Evolutionary conservation across 2,329 filamentous ascomycete species (phyloP), one percentile per base, ranked within the genome.

Genomic region (Dothidotthia symphoricarpi): DNA sequence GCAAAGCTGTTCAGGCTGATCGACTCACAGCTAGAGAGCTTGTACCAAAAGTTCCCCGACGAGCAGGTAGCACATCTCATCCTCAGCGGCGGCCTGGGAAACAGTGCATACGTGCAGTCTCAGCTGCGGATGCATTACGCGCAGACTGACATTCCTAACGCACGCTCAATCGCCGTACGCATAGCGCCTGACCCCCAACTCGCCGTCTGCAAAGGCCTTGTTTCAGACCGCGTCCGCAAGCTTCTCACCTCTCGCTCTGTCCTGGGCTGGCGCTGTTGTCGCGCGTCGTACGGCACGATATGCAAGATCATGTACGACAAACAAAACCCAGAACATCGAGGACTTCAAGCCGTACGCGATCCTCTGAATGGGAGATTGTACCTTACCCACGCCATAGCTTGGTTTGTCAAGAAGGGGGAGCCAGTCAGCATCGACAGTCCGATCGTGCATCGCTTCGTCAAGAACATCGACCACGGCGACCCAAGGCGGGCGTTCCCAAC

Each of bases 181-280:
- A 57, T 68, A 12, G 60, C 64, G 2, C 69, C 72, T 7, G 76
- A 79, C 30, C 75, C 76, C 0, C 75, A 78, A 37, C 71, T 80
- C 0, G 75, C 76, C 4, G 75, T 79, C 1, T 75, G 75, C 28
- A 75, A 75, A 43, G 76, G 76, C 0, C 58, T 78, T 2, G 70
- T 79, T 1, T 62, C 71, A 3, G 75, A 80, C 32, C 67, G 75
- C 9, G 61, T 77, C n/a, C 71, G 76, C 28, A 73, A 68, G 31
- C 62, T 75, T 4, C 64, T 68, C 1, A 67, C 66, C 11, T 64
- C 61, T 2, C 57, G 62, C 2, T 59, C 73, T 0, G 72, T 77
- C 1, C 62, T 79, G 1, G 60, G 59, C 1, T 66, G 61, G 63
- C 56, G 64, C 3, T 68, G 64, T 38, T 66, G 62, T 38, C 50